phyloP scores from a whole-genome alignment of 345 rosid species.

The Hibiscus mutabilis region DNA sequence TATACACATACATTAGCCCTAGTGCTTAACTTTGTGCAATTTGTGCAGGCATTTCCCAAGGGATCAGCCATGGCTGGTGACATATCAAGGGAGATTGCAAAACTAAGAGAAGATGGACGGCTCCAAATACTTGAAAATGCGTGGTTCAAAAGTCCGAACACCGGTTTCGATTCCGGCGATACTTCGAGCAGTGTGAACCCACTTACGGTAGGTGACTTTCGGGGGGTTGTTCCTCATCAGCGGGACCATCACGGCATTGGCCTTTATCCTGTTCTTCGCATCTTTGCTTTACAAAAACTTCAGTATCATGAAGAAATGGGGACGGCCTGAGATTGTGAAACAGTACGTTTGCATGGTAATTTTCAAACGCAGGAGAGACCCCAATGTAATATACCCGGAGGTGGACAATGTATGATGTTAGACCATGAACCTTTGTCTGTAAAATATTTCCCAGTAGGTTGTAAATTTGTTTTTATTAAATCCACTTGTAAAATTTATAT shows the following conservation, averaged over 20 bases:
- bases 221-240: conserved; percentile 34
- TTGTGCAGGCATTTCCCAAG: conserved; percentile 23
- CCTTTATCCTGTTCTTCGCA: background rate
- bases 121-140: conserved; percentile 14
- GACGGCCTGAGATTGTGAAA: background rate
- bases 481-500: too few species aligned
- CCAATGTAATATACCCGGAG: background rate
- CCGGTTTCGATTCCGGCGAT: background rate
- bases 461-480: background rate
- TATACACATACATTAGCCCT: background rate
- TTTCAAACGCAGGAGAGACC: background rate
- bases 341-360: background rate
- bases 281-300: background rate
- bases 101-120: conserved; percentile 21
- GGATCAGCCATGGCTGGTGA: conserved; percentile 23
- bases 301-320: background rate
- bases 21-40: background rate
- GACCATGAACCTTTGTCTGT: background rate
- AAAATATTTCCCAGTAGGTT: background rate
- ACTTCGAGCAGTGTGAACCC: background rate
- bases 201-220: conserved; percentile 13
- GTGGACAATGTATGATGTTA: background rate
- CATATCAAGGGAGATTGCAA: conserved; percentile 29
- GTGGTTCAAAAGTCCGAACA: conserved; percentile 5
- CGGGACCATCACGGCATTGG: conserved; percentile 15